Evolutionary conservation across 208 protist genomes (phyloP).

Genomic region (Dictyostelium gargantuum): DNA sequence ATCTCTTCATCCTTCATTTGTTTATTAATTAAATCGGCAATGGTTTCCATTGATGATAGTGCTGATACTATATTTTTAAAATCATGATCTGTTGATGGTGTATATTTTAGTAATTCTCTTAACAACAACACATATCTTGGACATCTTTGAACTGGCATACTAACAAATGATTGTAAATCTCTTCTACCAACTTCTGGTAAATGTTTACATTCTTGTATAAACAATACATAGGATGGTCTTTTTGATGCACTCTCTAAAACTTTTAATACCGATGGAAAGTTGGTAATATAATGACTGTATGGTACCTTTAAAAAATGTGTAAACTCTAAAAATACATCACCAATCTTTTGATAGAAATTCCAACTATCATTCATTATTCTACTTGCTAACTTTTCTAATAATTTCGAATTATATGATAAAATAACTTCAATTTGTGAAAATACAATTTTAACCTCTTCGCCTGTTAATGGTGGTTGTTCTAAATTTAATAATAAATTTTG

Average conservation of each 20-base stretch:
- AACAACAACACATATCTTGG: slow-evolving; percentile 52
- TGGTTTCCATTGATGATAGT: slow-evolving; percentile 13
- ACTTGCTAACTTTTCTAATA: background rate
- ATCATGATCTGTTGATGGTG: background rate
- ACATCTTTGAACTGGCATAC: slow-evolving; percentile 65
- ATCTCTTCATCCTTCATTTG: slow-evolving; percentile 34
- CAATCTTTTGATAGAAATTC: background rate
- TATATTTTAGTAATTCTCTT: slow-evolving; percentile 41
- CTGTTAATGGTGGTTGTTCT: slow-evolving; percentile 2
- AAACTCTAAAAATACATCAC: slow-evolving; percentile 48
- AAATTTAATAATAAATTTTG: background rate
- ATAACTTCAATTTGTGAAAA: slow-evolving; percentile 53
- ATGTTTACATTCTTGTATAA: slow-evolving; percentile 22
- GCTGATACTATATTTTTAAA: background rate
- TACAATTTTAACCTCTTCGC: slow-evolving; percentile 24
- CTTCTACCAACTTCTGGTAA: background rate
- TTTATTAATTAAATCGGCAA: slow-evolving; percentile 39
- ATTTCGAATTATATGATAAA: background rate
- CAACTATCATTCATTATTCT: background rate
- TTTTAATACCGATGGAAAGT: slow-evolving; percentile 10
- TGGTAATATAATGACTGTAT: slow-evolving; percentile 51
- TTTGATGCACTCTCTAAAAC: slow-evolving; percentile 11
- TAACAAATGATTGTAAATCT: slow-evolving; percentile 58
- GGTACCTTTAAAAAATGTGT: slow-evolving; percentile 52
- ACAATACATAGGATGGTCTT: slow-evolving; percentile 13